A percentile compares a stretch with the other conserved stretches of the same genome.
phyloP scores from a whole-genome alignment of 2,329 filamentous ascomycete species.

The Sordariomycetes sp. region DNA sequence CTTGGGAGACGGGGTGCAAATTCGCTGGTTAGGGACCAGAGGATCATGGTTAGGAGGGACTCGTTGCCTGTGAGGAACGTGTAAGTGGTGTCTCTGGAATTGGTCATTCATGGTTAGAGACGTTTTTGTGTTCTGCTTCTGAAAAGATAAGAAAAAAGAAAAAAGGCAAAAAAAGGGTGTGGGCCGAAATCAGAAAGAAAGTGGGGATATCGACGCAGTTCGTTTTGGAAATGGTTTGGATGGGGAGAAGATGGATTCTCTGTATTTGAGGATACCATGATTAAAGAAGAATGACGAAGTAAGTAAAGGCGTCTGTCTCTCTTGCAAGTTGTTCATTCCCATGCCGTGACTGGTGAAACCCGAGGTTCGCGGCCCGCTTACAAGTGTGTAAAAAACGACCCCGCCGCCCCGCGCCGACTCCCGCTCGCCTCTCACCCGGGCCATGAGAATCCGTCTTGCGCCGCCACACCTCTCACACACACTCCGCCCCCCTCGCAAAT shows the following conservation, averaged over 20 bases:
- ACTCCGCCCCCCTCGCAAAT: background rate
- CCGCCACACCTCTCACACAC: background rate
- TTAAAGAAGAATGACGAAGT: no score
- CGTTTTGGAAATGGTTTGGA: background rate
- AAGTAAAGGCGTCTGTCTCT: no score
- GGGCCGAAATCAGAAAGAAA: no score
- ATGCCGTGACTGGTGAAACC: no score
- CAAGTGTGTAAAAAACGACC: background rate
- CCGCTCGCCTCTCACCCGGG: background rate
- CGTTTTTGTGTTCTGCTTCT: background rate
- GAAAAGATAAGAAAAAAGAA: background rate
- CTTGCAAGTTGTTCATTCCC: no score
- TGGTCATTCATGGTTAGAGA: background rate
- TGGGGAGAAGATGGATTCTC: background rate
- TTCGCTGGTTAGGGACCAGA: constrained; percentile 16
- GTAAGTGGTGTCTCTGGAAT: background rate
- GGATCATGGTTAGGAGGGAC: constrained; percentile 9
- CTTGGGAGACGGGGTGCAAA: constrained; percentile 19
- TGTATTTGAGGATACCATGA: background rate
- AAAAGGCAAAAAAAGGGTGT: background rate
- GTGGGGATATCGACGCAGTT: background rate
- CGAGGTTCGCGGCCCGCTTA: background rate
- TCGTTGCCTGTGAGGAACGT: constrained; percentile 19
- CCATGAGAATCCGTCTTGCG: background rate
- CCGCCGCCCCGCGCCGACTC: background rate